Conservation (phyloP, 805 yeast genomes). For the Candida namnaoensis region DNA sequence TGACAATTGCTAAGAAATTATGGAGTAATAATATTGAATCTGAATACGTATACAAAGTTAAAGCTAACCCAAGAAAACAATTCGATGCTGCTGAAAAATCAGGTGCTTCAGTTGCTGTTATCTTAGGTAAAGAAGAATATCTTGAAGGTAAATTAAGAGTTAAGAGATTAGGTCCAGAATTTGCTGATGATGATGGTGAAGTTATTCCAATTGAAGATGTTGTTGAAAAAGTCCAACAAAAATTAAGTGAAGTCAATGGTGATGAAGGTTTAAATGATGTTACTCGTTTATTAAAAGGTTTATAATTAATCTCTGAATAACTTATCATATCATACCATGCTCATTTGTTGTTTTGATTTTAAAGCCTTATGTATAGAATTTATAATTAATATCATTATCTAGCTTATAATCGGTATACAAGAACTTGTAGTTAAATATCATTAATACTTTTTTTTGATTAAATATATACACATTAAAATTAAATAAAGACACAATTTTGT, state of each 20-base stretch:
- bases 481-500: too few relatives aligned
- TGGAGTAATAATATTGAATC: slow-evolving; percentile 89
- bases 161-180: slow-evolving; percentile 85
- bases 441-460: too few relatives aligned
- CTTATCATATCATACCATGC: too few relatives aligned
- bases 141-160: slow-evolving; percentile 72
- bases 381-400: too few relatives aligned
- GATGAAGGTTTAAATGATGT: slow-evolving; percentile 54
- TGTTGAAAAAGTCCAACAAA: slow-evolving; percentile 40
- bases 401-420: too few relatives aligned
- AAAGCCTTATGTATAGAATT: too few relatives aligned
- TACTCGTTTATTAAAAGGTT: slow-evolving; percentile 50
- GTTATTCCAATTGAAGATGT: slow-evolving; percentile 56
- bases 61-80: slow-evolving; percentile 93
- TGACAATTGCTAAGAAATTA: slow-evolving; percentile 70
- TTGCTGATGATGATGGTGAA: slow-evolving; percentile 81
- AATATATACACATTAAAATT: too few relatives aligned
- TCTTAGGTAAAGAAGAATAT: slow-evolving; percentile 91
- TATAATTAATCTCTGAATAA: slow-evolving; percentile 21
- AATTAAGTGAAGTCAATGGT: slow-evolving; percentile 37
- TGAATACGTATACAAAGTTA: slow-evolving; percentile 86
- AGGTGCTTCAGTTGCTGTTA: slow-evolving; percentile 86
- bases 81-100: slow-evolving; percentile 96
- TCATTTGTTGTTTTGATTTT: too few relatives aligned
- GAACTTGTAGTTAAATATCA: too few relatives aligned